Base-by-base conservation (phyloP, 106 monocot genomes). In the Allium cepa region DNA sequence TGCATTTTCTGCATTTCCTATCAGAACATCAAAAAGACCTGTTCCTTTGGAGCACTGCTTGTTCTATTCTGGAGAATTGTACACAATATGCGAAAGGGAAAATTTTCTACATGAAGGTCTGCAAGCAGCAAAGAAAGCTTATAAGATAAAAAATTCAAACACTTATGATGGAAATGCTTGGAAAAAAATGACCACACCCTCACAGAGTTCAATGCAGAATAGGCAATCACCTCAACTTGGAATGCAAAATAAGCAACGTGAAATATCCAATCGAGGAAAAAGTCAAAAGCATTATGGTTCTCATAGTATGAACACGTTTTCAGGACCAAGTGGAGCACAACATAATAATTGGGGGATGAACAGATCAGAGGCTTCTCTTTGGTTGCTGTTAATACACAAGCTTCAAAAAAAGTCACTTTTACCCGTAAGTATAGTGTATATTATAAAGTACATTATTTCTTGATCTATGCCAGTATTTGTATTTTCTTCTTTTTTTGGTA, bases 1-100 rank as follows among this genome's bases (percentile, higher is more conserved):
- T 8, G 4, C 7, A 16, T 26, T 70, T 17, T 57, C 50, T 75
- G 18, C 57, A 9, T 48, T 36, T 64, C 4, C 26, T 49, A 66
- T 71, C 83, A 94, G 94, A 78, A 96, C 96, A 10, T 70, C 50
- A 36, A 96, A 78, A 69, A 79, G 96, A 66, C 96, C 96, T 59
- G 92, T 96, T 64, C 96, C 96, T 66, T 76, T 96, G 63, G 96
- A 96, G 67, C 96, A 96, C 63, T 96, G 88, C 71, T 78, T 96
- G 75, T 96, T 88, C 81, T 96, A 92, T 65, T 82, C 91, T 68
- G 88, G 92, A 46, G 96, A 92, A 69, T 15, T 96, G 56, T 92
- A 88, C 68, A 86, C 77, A 71, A 74, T 96, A 61, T 92, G 96
- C 69, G 88, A 96, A 77, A 84, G 67, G 28, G 96, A 96, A 11